A percentile compares a stretch with the other conserved stretches of the same genome.
Conservation (phyloP, 805 yeast species). For the Wickerhamomyces rabaulensis region DNA sequence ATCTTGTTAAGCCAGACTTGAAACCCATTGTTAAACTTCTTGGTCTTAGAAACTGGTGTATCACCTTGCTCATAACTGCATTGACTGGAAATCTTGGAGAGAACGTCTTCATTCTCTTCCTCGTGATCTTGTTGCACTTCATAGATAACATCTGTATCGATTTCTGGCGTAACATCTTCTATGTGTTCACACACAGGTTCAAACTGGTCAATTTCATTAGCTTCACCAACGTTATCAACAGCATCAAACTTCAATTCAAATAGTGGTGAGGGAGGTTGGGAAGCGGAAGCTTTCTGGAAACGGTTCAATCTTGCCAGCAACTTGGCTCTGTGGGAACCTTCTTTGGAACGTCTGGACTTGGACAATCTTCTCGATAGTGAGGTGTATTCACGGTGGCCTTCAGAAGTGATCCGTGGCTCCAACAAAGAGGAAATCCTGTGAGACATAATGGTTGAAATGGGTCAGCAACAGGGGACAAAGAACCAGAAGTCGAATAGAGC, state of each 20-base stretch:
- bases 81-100: slow-evolving; percentile 1
- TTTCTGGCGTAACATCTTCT: neutral
- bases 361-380: neutral
- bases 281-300: neutral
- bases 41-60: slow-evolving; percentile 8
- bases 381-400: neutral
- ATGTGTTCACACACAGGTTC: slow-evolving; percentile 1
- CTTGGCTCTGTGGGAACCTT: neutral
- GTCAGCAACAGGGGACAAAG: neutral
- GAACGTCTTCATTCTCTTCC: neutral
- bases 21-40: slow-evolving; percentile 2
- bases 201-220: neutral
- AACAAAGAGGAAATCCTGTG: neutral
- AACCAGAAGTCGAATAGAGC: neutral
- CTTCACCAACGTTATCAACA: neutral
- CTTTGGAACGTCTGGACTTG: neutral
- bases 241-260: neutral
- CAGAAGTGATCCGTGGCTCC: neutral
- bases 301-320: neutral
- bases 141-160: neutral
- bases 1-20: slow-evolving; percentile 8
- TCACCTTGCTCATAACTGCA: slow-evolving; percentile 6
- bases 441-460: neutral
- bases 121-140: neutral
- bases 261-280: neutral